Percentiles rank a stretch among this genome's conserved stretches.
phyloP scores from a whole-genome alignment of 768 basidiomycete genomes.

The Phanerodontia chrysosporium region DNA sequence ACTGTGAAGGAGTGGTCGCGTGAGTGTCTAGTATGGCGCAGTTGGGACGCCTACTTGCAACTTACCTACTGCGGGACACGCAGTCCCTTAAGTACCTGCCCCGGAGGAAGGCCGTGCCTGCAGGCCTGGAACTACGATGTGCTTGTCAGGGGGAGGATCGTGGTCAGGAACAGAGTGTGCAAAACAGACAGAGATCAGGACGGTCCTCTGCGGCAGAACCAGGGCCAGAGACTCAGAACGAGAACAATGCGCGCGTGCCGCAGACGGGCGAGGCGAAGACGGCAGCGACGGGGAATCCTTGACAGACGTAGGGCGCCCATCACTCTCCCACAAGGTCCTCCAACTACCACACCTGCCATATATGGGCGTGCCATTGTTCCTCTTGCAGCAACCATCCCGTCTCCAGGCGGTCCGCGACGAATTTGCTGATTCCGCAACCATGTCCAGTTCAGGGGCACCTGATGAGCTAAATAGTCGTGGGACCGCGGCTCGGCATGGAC shows the following conservation, averaged over 20 bases:
- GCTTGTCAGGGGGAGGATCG: slow-evolving; percentile 6
- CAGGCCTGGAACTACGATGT: slow-evolving; percentile 4
- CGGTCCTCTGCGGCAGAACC: not conserved
- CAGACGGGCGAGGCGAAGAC: not conserved
- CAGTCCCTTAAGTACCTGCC: slow-evolving; percentile 13
- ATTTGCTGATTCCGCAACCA: not conserved
- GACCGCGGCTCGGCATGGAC: no score
- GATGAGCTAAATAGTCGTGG: not conserved
- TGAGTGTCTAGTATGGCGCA: slow-evolving; percentile 3
- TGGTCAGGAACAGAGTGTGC: slow-evolving; percentile 11
- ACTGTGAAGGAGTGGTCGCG: not conserved
- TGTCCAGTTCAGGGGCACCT: no score
- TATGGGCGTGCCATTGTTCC: slow-evolving; percentile 10
- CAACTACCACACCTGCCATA: slow-evolving; percentile 15
- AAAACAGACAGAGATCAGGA: not conserved
- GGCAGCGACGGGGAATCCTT: not conserved
- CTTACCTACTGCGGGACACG: not conserved
- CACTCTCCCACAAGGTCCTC: slow-evolving; percentile 2
- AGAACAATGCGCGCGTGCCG: slow-evolving; percentile 7
- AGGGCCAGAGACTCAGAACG: not conserved
- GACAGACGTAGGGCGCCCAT: not conserved
- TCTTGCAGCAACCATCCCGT: not conserved
- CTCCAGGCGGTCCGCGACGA: not conserved
- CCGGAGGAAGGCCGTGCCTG: slow-evolving; percentile 15
- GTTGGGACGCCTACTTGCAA: slow-evolving; percentile 4